These are phyloP conservation scores for Puccinia coronata DNA, from an alignment of 1,284 basidiomycete species.

Conservation along the genomic window DNA sequence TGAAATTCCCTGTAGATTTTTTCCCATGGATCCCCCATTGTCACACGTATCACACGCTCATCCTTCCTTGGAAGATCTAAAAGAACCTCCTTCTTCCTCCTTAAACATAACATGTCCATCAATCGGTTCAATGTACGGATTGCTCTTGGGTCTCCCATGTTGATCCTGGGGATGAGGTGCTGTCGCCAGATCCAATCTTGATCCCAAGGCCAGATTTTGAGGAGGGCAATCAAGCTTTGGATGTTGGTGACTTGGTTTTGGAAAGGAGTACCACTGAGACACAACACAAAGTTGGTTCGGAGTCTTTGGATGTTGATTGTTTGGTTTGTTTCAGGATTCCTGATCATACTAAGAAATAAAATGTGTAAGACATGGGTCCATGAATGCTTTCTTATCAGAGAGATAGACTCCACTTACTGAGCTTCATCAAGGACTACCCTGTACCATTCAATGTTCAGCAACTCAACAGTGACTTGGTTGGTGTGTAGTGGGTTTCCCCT, in stretches of 20 bases:
- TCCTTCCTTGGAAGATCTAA: slow-evolving; percentile 15
- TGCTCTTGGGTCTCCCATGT: neutral
- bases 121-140: neutral
- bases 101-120: slow-evolving; percentile 19
- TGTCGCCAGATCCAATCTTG: slow-evolving; percentile 10
- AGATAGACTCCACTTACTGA: too few relatives aligned
- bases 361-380: too few relatives aligned
- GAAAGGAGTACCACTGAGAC: neutral
- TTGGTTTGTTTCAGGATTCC: neutral
- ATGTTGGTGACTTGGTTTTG: neutral
- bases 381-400: too few relatives aligned
- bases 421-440: too few relatives aligned
- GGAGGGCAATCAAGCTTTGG: neutral
- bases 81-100: slow-evolving; percentile 3
- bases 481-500: too few relatives aligned
- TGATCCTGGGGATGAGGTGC: neutral
- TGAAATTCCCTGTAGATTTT: neutral
- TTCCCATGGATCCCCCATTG: neutral
- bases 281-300: neutral
- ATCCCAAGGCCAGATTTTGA: neutral
- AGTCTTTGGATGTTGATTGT: neutral
- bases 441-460: too few relatives aligned
- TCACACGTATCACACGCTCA: neutral
- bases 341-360: neutral
- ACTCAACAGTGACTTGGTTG: too few relatives aligned